phyloP scores from a whole-genome alignment of 805 yeast species.

The Saccharomycopsis selenospora region DNA sequence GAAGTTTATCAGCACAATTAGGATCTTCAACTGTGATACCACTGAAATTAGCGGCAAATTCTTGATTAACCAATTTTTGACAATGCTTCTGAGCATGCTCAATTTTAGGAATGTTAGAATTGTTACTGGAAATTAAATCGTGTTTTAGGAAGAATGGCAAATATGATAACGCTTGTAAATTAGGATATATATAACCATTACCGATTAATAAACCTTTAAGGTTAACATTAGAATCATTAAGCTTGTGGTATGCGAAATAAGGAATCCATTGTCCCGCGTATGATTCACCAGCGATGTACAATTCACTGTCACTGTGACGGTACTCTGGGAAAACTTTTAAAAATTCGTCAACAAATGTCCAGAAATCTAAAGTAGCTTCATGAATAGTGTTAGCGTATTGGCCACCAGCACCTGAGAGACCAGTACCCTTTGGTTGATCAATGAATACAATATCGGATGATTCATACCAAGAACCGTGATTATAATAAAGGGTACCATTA shows the following conservation, averaged over 20 bases:
- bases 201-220: conserved; percentile 57
- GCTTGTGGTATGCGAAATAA: conserved; percentile 50
- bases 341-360: conserved; percentile 47
- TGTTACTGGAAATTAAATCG: conserved; percentile 35
- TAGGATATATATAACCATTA: conserved; percentile 75
- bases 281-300: conserved; percentile 71
- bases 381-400: conserved; percentile 24
- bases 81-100: conserved; percentile 1
- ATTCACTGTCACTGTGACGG: conserved; percentile 38
- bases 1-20: conserved; percentile 2
- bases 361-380: conserved; percentile 36
- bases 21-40: not conserved
- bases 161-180: conserved; percentile 59
- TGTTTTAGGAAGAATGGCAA: conserved; percentile 47
- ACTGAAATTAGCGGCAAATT: not conserved
- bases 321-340: conserved; percentile 56
- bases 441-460: conserved; percentile 57
- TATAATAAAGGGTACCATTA: conserved; percentile 34
- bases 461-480: conserved; percentile 63
- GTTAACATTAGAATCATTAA: conserved; percentile 34
- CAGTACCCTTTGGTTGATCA: conserved; percentile 78
- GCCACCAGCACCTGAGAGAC: conserved; percentile 49
- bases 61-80: not conserved
- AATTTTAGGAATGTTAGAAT: not conserved
- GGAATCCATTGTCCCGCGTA: conserved; percentile 86